Evolutionary conservation across 1,284 basidiomycete species (phyloP).

Genomic region (Sanghuangporus weigelae): DNA sequence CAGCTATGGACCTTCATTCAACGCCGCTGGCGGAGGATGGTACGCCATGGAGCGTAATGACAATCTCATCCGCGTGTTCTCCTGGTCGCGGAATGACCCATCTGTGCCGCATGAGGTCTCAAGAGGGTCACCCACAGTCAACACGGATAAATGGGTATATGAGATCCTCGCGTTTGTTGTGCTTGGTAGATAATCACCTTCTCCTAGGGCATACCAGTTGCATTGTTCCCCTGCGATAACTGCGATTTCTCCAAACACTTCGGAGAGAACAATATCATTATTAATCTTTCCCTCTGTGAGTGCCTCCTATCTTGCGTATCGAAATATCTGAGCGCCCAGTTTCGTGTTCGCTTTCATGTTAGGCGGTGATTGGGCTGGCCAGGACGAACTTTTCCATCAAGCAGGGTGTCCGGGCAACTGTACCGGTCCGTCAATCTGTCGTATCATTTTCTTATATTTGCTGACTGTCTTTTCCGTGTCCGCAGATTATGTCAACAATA

Average conservation of each 20-base stretch:
- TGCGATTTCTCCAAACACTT: constrained; percentile 50
- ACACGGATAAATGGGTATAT: constrained; percentile 40
- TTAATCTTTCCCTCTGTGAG: constrained; percentile 49
- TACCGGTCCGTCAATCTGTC: constrained; percentile 10
- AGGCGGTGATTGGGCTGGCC: constrained; percentile 19
- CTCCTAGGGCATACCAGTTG: constrained; percentile 46
- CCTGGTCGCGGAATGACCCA: constrained; percentile 39
- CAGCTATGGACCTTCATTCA: constrained; percentile 56
- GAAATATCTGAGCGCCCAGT: constrained; percentile 28
- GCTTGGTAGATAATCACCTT: constrained; percentile 35
- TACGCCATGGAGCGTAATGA: constrained; percentile 44
- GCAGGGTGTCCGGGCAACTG: constrained; percentile 12
- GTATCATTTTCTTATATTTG: constrained; percentile 23
- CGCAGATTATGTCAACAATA: constrained; percentile 37
- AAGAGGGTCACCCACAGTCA: constrained; percentile 30
- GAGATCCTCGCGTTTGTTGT: constrained; percentile 24
- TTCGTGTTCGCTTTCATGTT: not conserved
- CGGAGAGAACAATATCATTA: constrained; percentile 54
- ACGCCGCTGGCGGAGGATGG: constrained; percentile 55
- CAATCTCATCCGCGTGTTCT: constrained; percentile 43
- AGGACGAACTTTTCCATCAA: not conserved
- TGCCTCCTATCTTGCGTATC: constrained; percentile 1
- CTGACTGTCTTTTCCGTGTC: constrained; percentile 37
- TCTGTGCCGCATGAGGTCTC: constrained; percentile 36
- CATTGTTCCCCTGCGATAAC: constrained; percentile 48